phyloP scores from a whole-genome alignment of 163 green algal genomes.

The Chloromonas sp. region DNA sequence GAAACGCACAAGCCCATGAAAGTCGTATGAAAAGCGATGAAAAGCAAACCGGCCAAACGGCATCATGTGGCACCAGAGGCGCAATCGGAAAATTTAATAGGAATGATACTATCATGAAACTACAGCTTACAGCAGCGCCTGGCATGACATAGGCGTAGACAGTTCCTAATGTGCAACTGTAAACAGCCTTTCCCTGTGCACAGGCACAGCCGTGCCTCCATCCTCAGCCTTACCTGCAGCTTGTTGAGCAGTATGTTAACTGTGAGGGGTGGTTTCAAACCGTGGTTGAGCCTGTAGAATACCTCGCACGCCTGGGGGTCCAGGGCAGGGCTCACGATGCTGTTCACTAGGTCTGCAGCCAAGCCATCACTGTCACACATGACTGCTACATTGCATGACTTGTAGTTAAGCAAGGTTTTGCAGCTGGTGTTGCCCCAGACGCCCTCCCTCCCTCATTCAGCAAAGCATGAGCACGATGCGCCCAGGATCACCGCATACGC shows the following conservation, averaged over 20 bases:
- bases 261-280: constrained; percentile 19
- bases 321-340: constrained; percentile 48
- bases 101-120: no score
- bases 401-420: background rate
- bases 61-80: no score
- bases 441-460: background rate
- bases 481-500: no score
- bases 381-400: background rate
- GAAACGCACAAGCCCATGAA: background rate
- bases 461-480: no score
- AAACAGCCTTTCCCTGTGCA: no score
- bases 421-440: background rate
- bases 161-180: no score
- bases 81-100: no score
- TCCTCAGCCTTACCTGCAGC: constrained; percentile 11
- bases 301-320: constrained; percentile 69
- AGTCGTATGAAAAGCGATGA: no score
- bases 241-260: constrained; percentile 34
- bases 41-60: no score
- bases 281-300: constrained; percentile 68
- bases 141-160: no score
- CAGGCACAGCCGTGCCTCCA: no score
- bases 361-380: background rate
- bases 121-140: no score
- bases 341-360: constrained; percentile 25